Conservation (phyloP, 176 grass and related monocot species). For the Triticum dicoccoides region DNA sequence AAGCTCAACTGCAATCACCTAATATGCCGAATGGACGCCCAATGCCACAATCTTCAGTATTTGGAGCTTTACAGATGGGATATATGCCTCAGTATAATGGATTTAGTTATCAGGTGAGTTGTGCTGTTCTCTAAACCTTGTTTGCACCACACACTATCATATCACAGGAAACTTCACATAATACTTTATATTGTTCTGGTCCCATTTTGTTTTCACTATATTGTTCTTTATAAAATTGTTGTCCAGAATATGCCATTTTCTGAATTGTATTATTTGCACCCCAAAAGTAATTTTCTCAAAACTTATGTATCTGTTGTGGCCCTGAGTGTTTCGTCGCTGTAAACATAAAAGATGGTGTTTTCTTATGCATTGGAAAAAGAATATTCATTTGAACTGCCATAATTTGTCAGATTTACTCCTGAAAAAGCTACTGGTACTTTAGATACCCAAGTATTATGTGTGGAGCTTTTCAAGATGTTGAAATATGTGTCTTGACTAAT, state of each 20-base stretch:
- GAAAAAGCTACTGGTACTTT: background rate
- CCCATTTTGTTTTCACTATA: background rate
- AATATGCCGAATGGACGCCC: slow-evolving; percentile 52
- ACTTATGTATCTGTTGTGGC: background rate
- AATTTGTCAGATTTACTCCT: background rate
- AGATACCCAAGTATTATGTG: background rate
- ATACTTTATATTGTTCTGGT: background rate
- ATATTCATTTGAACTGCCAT: background rate
- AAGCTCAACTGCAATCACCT: slow-evolving; percentile 72
- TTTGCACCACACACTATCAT: background rate
- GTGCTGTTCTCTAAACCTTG: slow-evolving; percentile 8
- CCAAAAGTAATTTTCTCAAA: background rate
- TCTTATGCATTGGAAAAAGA: background rate
- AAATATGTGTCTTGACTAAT: background rate
- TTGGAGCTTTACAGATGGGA: slow-evolving; percentile 87
- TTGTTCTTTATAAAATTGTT: background rate
- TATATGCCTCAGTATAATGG: slow-evolving; percentile 96
- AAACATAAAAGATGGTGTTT: background rate
- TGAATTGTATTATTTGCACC: background rate
- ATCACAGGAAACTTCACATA: background rate
- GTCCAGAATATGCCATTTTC: background rate
- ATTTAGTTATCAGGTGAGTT: slow-evolving; percentile 85
- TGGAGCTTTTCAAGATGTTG: background rate
- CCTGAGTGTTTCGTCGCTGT: background rate
- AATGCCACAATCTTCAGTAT: slow-evolving; percentile 82